These are phyloP conservation scores for Lithohypha guttulata DNA, from an alignment of 2,329 filamentous ascomycete genomes.

Conservation along the genomic window DNA sequence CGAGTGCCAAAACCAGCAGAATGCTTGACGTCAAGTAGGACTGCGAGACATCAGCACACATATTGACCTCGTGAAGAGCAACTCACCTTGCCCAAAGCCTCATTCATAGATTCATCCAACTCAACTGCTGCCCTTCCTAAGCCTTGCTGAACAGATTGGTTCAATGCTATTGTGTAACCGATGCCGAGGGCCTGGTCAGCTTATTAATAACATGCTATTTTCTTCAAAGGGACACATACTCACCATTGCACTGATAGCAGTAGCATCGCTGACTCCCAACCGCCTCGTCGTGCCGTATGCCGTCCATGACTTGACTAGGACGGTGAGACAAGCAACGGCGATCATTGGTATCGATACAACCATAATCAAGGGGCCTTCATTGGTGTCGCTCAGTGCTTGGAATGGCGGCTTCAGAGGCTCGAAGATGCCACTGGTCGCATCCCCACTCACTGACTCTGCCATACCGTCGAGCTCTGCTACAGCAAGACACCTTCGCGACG, in stretches of 20 bases:
- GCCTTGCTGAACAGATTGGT: conserved; percentile 16
- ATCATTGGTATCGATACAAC: conserved; percentile 13
- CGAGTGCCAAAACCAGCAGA: conserved; percentile 15
- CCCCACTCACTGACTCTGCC: no score
- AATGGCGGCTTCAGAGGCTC: conserved; percentile 4
- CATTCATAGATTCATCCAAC: conserved; percentile 15
- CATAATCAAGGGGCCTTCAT: conserved; percentile 16
- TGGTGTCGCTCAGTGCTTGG: conserved; percentile 5
- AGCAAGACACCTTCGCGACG: no score
- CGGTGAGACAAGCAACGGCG: conserved; percentile 16
- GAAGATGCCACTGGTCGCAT: no score
- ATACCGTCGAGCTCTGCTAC: no score
- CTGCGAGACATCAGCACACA: conserved; percentile 12
- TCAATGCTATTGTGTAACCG: conserved; percentile 17
- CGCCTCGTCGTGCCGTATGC: conserved; percentile 15
- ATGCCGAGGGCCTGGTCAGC: conserved; percentile 11
- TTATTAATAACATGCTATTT: conserved; percentile 6
- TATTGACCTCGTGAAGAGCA: neutral
- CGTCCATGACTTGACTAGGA: conserved; percentile 18
- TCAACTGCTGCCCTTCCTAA: conserved; percentile 15
- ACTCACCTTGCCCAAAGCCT: conserved; percentile 18
- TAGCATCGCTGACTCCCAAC: conserved; percentile 16
- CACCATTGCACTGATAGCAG: conserved; percentile 17
- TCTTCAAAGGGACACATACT: conserved; percentile 3
- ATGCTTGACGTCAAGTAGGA: conserved; percentile 21